Conservation (phyloP, 2,329 filamentous ascomycete genomes). For the Lachnellula hyalina region DNA sequence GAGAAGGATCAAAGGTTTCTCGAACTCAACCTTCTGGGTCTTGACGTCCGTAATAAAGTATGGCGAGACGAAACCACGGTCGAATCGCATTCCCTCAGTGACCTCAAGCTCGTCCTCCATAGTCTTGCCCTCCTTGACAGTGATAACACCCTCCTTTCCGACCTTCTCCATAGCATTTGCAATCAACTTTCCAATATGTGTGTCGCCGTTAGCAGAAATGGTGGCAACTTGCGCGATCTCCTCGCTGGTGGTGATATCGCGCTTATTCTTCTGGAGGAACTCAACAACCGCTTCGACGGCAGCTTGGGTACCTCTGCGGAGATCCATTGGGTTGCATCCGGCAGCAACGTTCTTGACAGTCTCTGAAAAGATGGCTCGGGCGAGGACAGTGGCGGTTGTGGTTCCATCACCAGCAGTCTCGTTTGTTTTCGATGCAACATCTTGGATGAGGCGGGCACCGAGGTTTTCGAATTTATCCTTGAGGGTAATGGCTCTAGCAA, state of each 20-base stretch:
- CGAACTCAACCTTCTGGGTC: slow-evolving; percentile 98
- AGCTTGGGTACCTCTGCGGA: slow-evolving; percentile 93
- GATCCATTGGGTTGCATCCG: slow-evolving; percentile 99
- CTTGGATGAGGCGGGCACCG: slow-evolving; percentile 90
- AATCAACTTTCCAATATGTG: slow-evolving; percentile 90
- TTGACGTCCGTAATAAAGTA: slow-evolving; percentile 99
- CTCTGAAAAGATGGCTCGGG: slow-evolving; percentile 97
- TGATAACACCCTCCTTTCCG: slow-evolving; percentile 99
- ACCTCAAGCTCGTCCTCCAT: slow-evolving; percentile 96
- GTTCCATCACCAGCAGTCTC: slow-evolving; percentile 98
- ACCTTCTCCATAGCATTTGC: slow-evolving; percentile 99
- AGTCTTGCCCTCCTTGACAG: slow-evolving; percentile 99
- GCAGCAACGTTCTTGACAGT: slow-evolving; percentile 99
- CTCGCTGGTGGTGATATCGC: slow-evolving; percentile 93
- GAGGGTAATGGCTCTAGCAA: slow-evolving; percentile 82
- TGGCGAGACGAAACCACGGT: slow-evolving; percentile 95
- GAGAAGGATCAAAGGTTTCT: slow-evolving; percentile 97
- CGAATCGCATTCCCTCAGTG: slow-evolving; percentile 99
- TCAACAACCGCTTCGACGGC: slow-evolving; percentile 93
- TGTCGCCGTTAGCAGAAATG: slow-evolving; percentile 95
- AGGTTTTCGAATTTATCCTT: slow-evolving; percentile 99
- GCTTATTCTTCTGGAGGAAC: slow-evolving; percentile 92
- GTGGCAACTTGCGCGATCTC: slow-evolving; percentile 98
- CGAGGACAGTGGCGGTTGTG: slow-evolving; percentile 94
- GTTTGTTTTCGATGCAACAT: slow-evolving; percentile 99